Evolutionary conservation across 2,329 filamentous ascomycete species (phyloP), one percentile per base, ranked within the genome.

Genomic region (Trichoderma cornu-damae): DNA sequence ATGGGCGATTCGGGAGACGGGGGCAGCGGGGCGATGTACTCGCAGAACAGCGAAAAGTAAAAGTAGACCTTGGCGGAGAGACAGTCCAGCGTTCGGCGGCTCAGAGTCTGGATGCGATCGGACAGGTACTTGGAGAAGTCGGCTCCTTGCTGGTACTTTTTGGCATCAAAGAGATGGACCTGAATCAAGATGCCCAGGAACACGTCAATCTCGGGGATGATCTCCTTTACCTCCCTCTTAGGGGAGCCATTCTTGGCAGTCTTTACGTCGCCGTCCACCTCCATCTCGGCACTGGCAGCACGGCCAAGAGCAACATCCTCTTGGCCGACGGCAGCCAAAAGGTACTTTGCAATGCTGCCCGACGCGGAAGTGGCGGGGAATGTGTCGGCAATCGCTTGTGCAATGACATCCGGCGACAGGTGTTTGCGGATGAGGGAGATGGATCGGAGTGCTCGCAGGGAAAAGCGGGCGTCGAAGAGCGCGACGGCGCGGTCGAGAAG

Each of bases 51-150:
- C 22, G 90, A 90, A 76, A 90, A 96, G 80, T 99, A 99, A 76
- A 96, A 97, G 81, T 96, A 99, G 62, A 93, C 91, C 74, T 95
- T 95, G 63, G 93, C 91, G 59, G 92, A 89, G 59, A 99, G 84
- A 49, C 92, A 91, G 73, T 99, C 94, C 61, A 99, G 79, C 22
- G 94, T 97, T 66, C 94, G 87, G 61, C 94, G 88, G 79, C 99
- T 99, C 70, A 96, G 81, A 53, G 85, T 81, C 68, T 95, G 90
- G 71, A 97, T 87, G 69, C 88, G 87, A 69, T 93, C 89, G 51
- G 91, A 85, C 54, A 99, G 81, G 66, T 85, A 84, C 64, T 84
- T 84, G 28, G 94, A 97, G 75, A 97, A 96, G 60, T 89, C 82
- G 62, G 86, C 86, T 55, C 94, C 94, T 61, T 84, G 83, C 70